Conservation (phyloP, 2,329 filamentous ascomycete species). For the Penicillium sp. region DNA sequence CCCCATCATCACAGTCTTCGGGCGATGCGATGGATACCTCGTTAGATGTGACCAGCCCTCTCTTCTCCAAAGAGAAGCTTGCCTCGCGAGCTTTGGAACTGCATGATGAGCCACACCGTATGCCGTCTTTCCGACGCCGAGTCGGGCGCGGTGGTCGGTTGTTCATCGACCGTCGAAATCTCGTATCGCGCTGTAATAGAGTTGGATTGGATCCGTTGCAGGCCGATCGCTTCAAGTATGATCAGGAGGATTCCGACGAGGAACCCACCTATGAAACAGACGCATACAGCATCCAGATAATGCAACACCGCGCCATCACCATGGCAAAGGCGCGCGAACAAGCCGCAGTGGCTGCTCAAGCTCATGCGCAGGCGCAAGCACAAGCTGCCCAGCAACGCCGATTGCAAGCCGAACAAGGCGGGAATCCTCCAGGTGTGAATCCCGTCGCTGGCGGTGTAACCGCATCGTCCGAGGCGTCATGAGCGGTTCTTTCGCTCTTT, state of each 20-base stretch:
- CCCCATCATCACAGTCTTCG: constrained; percentile 52
- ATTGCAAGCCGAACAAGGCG: constrained; percentile 38
- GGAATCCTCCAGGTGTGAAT: constrained; percentile 33
- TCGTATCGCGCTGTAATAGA: constrained; percentile 55
- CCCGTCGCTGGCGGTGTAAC: constrained; percentile 33
- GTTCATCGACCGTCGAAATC: constrained; percentile 82
- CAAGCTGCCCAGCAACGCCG: constrained; percentile 44
- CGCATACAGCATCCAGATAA: constrained; percentile 61
- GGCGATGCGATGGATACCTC: constrained; percentile 45
- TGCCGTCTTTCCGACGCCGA: constrained; percentile 76
- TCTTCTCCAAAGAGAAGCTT: constrained; percentile 41
- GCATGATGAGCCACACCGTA: constrained; percentile 46
- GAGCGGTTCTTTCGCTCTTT: constrained; percentile 11
- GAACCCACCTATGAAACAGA: constrained; percentile 74
- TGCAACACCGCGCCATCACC: constrained; percentile 58
- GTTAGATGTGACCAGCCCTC: constrained; percentile 36
- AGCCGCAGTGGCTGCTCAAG: constrained; percentile 46
- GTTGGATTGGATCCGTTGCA: constrained; percentile 51
- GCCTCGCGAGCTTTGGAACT: constrained; percentile 46
- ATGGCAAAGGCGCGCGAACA: constrained; percentile 46
- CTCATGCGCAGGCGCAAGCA: constrained; percentile 45
- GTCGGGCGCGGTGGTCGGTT: constrained; percentile 81
- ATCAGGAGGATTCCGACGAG: constrained; percentile 80
- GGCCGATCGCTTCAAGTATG: constrained; percentile 80
- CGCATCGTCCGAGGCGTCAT: constrained; percentile 35